Percentiles rank a stretch among this genome's conserved stretches.
These are phyloP conservation scores for Lasiodiplodia theobromae DNA, from an alignment of 2,329 filamentous ascomycete species.

Conservation along the genomic window DNA sequence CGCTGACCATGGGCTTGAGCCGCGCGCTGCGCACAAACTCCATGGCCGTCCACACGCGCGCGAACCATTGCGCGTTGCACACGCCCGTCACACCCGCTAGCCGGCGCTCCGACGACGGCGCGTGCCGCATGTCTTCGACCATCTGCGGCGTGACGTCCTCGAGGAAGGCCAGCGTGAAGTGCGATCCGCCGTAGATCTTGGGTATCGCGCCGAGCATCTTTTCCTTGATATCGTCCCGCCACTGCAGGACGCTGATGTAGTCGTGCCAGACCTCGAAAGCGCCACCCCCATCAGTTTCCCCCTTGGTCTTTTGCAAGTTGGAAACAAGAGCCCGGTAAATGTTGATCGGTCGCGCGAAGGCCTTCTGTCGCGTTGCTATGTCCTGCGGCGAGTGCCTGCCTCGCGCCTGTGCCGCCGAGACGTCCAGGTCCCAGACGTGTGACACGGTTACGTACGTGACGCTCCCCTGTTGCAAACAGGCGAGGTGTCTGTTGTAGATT, in stretches of 20 bases:
- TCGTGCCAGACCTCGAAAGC: constrained; percentile 34
- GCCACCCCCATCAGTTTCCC: too few relatives aligned
- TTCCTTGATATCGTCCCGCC: constrained; percentile 18
- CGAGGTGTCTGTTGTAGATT: background rate
- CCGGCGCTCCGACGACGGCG: too few relatives aligned
- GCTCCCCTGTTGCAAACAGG: background rate
- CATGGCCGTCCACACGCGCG: constrained; percentile 35
- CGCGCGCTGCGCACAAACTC: constrained; percentile 32
- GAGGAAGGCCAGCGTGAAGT: background rate
- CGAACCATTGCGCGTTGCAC: constrained; percentile 34
- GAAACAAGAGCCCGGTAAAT: background rate
- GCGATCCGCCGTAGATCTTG: background rate
- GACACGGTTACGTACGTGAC: background rate
- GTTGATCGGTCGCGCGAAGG: background rate
- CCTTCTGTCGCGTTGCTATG: background rate
- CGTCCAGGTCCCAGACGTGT: background rate
- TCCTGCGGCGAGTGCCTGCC: background rate
- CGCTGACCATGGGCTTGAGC: constrained; percentile 30
- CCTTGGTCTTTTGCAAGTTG: too few relatives aligned
- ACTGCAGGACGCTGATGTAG: constrained; percentile 35
- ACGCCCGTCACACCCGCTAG: constrained; percentile 21
- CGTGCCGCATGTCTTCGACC: background rate
- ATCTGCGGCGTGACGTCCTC: background rate
- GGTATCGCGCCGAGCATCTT: constrained; percentile 18
- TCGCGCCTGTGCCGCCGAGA: background rate